Conservation (phyloP, 495 filamentous ascomycete genomes). For the Apodospora peruviana region DNA sequence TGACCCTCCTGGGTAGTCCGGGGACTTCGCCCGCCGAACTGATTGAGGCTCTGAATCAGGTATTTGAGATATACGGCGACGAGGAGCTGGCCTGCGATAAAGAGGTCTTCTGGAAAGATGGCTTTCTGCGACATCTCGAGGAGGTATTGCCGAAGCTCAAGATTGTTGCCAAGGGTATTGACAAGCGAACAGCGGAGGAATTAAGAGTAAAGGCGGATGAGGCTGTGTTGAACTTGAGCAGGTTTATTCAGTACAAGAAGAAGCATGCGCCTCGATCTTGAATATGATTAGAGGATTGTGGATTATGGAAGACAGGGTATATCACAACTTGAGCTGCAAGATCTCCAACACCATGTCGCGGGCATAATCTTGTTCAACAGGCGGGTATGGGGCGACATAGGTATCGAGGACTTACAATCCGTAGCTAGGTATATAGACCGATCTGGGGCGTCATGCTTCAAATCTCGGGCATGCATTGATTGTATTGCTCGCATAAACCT, state of each 20-base stretch:
- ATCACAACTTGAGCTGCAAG: too few species aligned
- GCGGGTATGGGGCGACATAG: background rate
- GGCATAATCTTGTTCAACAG: background rate
- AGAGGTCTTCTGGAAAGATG: constrained; percentile 55
- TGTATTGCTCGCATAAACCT: too few species aligned
- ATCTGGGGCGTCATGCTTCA: background rate
- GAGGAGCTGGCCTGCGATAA: constrained; percentile 46
- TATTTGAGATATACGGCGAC: constrained; percentile 60
- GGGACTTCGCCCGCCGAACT: constrained; percentile 42
- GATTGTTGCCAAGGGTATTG: constrained; percentile 47
- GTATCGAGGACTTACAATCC: too few species aligned
- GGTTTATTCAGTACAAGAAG: constrained; percentile 58
- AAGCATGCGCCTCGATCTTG: constrained; percentile 30
- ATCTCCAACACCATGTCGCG: background rate
- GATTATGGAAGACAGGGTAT: too few species aligned
- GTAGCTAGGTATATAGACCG: too few species aligned
- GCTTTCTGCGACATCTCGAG: constrained; percentile 53
- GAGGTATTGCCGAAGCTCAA: constrained; percentile 43
- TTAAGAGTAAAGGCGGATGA: constrained; percentile 52
- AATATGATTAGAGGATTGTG: background rate
- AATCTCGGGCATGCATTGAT: too few species aligned
- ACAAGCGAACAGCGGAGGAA: constrained; percentile 49
- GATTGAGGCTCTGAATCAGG: constrained; percentile 54
- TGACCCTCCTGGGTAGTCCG: constrained; percentile 42
- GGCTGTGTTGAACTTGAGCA: constrained; percentile 46